Conservation (phyloP, 257 asterid genomes). For the Plantago major region DNA sequence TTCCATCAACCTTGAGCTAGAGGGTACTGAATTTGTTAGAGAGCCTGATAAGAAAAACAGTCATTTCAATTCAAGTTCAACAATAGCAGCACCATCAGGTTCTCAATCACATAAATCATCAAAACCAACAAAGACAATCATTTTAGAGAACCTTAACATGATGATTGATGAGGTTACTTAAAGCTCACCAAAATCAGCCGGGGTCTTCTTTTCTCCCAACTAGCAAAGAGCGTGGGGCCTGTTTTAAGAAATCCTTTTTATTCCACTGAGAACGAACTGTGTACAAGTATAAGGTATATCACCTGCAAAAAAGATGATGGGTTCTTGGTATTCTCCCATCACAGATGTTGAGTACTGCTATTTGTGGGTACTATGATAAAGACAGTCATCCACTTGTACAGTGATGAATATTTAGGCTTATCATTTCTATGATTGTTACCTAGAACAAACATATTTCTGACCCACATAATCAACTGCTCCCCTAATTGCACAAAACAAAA, state of each 20-base stretch:
- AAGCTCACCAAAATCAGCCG: too few relatives aligned
- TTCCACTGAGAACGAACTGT: too few relatives aligned
- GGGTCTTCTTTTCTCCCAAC: too few relatives aligned
- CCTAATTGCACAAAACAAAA: neutral
- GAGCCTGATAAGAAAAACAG: neutral
- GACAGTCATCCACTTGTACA: constrained; percentile 21
- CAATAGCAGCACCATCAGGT: constrained; percentile 3
- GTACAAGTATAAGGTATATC: too few relatives aligned
- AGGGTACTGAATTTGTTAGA: neutral
- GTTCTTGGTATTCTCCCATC: too few relatives aligned
- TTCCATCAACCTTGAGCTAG: neutral
- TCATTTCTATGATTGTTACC: constrained; percentile 18
- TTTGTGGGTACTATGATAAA: neutral
- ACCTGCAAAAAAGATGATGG: too few relatives aligned
- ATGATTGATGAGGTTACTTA: too few relatives aligned
- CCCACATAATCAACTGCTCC: constrained; percentile 13
- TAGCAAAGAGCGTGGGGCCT: too few relatives aligned
- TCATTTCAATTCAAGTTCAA: neutral
- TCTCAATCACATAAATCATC: neutral
- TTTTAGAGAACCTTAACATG: too few relatives aligned
- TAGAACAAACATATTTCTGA: constrained; percentile 19
- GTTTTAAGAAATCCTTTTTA: too few relatives aligned
- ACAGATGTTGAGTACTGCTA: neutral
- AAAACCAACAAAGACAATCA: neutral
- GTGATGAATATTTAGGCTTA: constrained; percentile 6